A percentile compares a stretch with the other conserved stretches of the same genome.
Evolutionary conservation across 805 yeast genomes (phyloP).

Genomic region (Torulaspora gathmanii): DNA sequence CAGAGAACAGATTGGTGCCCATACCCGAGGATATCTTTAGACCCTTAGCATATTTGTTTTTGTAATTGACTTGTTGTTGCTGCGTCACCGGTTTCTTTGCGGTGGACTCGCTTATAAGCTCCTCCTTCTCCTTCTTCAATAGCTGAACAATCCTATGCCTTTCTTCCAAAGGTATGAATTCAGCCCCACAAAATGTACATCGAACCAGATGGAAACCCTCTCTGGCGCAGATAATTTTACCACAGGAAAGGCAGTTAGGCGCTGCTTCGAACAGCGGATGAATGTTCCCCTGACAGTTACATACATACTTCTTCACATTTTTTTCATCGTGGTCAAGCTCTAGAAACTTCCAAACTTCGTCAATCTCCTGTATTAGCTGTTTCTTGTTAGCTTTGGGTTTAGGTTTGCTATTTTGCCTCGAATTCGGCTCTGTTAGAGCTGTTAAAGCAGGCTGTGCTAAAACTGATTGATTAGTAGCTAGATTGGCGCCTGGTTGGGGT

Average conservation of each 20-base stretch:
- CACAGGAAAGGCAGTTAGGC: conserved; percentile 92
- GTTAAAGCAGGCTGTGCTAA: neutral
- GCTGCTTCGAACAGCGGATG: conserved; percentile 87
- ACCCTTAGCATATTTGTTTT: conserved; percentile 36
- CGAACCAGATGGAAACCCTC: conserved; percentile 77
- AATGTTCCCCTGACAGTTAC: conserved; percentile 81
- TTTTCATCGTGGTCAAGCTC: conserved; percentile 37
- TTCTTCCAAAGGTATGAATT: conserved; percentile 61
- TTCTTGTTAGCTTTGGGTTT: conserved; percentile 34
- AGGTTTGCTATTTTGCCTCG: neutral
- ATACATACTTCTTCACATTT: conserved; percentile 35
- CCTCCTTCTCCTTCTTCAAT: conserved; percentile 50
- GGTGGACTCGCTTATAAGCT: conserved; percentile 31
- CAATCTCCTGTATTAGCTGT: conserved; percentile 59
- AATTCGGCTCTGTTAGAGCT: neutral
- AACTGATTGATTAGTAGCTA: neutral
- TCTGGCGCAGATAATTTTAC: conserved; percentile 82
- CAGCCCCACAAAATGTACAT: conserved; percentile 75
- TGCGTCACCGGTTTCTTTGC: conserved; percentile 22
- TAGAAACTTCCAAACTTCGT: conserved; percentile 52
- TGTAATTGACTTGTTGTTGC: conserved; percentile 14
- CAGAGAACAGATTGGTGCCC: conserved; percentile 60
- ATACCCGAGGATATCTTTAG: conserved; percentile 57
- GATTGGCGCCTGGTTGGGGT: neutral
- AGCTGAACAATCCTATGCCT: conserved; percentile 50